phyloP scores from a whole-genome alignment of 768 basidiomycete species.

The Russula abietina region DNA sequence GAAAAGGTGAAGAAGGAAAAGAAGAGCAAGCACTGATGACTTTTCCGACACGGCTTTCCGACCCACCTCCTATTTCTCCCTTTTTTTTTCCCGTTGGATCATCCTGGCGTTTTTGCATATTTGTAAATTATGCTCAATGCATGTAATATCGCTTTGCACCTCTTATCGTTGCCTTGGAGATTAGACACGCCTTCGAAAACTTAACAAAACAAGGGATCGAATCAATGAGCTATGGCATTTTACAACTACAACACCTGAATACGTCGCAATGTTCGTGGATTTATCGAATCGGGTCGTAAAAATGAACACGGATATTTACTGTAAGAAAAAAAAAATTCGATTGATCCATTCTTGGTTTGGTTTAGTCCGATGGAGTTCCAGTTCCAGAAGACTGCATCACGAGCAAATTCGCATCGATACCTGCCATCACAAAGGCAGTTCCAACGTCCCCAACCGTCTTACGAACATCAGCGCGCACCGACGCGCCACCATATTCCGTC shows the following conservation, averaged over 20 bases:
- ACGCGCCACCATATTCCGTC: slow-evolving; percentile 46
- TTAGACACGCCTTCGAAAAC: not conserved
- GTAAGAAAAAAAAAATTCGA: too few relatives aligned
- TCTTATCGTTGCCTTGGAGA: not conserved
- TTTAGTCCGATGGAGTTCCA: not conserved
- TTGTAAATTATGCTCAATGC: slow-evolving; percentile 21
- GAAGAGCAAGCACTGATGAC: slow-evolving; percentile 39
- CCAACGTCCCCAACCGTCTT: slow-evolving; percentile 86
- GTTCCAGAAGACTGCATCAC: slow-evolving; percentile 52
- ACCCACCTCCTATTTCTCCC: slow-evolving; percentile 4
- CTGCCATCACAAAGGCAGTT: slow-evolving; percentile 63
- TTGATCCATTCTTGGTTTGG: not conserved
- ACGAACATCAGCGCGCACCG: slow-evolving; percentile 55
- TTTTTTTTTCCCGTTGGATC: slow-evolving; percentile 1
- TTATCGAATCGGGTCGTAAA: not conserved
- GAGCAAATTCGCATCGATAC: slow-evolving; percentile 51
- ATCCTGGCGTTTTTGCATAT: slow-evolving; percentile 19
- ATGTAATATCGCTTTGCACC: slow-evolving; percentile 18
- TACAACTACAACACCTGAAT: not conserved
- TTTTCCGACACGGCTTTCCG: too few relatives aligned
- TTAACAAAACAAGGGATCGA: not conserved
- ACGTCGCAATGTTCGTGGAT: slow-evolving; percentile 4
- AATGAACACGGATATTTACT: too few relatives aligned
- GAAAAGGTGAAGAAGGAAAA: slow-evolving; percentile 54
- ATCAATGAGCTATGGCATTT: not conserved